Base-by-base conservation (phyloP, 78 protist species). In the Dictyostelium capitatum region DNA sequence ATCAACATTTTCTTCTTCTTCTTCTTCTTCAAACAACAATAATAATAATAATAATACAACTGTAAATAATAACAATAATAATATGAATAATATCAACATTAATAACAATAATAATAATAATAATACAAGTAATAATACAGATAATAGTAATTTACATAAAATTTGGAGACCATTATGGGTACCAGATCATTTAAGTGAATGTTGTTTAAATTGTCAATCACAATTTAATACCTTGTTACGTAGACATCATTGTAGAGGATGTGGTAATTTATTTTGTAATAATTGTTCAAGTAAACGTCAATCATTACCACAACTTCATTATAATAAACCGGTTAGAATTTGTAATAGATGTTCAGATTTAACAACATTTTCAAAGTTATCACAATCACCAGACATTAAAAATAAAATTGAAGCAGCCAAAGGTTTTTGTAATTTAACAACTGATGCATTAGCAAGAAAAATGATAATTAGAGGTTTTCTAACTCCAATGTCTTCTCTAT, bases 181-280 rank as follows among this genome's bases (percentile, higher is more conserved):
- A n/a, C 82, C 82, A 32, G 92, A 85, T 75, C 77, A 85, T 1
- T 67, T 56, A 28, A 59, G 46, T 4, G 83, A 73, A n/a, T 8
- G 37, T 14, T 85, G 92, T 59, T 64, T 85, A 48, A 85, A 85
- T 64, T 85, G 92, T 75, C 43, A 62, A 14, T 50, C 75, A 20
- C 83, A 73, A 62, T 85, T 85, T 37, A 85, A 59, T 75, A 75
- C 92, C 6, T 12, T 85, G 43, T 50, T 75, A 10, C 37, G 92
- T 59, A 25, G 92, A 25, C 92, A 85, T 48, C 92, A 85, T 75
- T 85, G 92, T 50, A 85, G 92, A 47, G 75, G 80, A 11, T 85
- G 92, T 62, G 92, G 92, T 48, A 85, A 85, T 64, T 25, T 85
- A 75, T 85, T 75, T 85, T 85, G 92, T 75, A 85, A 75, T 32